These are phyloP conservation scores for Fraxinus pennsylvanica DNA, from an alignment of 257 asterid species.

Conservation along the genomic window DNA sequence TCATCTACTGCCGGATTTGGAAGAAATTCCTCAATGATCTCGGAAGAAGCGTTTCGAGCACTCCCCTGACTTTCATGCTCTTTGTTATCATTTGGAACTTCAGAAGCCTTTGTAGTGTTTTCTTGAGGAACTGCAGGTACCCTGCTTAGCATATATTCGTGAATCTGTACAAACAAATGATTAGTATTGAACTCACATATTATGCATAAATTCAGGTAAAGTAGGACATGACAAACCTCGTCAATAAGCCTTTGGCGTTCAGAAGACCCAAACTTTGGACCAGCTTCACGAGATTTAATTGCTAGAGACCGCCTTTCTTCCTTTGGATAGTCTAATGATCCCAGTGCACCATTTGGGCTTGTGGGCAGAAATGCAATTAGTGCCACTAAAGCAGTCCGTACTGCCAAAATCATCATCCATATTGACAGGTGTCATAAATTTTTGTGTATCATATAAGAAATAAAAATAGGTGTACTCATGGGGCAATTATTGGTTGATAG, in stretches of 20 bases:
- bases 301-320: slow-evolving; percentile 84
- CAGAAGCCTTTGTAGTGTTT: slow-evolving; percentile 28
- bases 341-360: slow-evolving; percentile 84
- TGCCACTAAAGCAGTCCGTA: slow-evolving; percentile 89
- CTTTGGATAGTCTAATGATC: slow-evolving; percentile 75
- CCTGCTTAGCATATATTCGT: slow-evolving; percentile 72
- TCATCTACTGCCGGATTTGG: slow-evolving; percentile 32
- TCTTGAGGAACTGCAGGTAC: slow-evolving; percentile 58
- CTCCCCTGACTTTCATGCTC: slow-evolving; percentile 36
- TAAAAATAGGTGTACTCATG: slow-evolving; percentile 11
- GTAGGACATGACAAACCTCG: slow-evolving; percentile 47
- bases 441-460: neutral
- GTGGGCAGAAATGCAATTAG: slow-evolving; percentile 94
- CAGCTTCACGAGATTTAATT: slow-evolving; percentile 65
- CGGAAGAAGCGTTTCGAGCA: slow-evolving; percentile 31
- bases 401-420: slow-evolving; percentile 40
- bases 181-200: neutral
- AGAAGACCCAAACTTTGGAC: slow-evolving; percentile 67
- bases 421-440: neutral
- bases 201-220: neutral
- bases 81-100: slow-evolving; percentile 30
- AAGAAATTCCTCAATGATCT: slow-evolving; percentile 36
- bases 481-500: neutral
- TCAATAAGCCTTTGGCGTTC: slow-evolving; percentile 81
- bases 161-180: slow-evolving; percentile 49